Evolutionary conservation across 2,329 filamentous ascomycete genomes (phyloP), one percentile per base, ranked within the genome.

Genomic region (Apiospora marii): DNA sequence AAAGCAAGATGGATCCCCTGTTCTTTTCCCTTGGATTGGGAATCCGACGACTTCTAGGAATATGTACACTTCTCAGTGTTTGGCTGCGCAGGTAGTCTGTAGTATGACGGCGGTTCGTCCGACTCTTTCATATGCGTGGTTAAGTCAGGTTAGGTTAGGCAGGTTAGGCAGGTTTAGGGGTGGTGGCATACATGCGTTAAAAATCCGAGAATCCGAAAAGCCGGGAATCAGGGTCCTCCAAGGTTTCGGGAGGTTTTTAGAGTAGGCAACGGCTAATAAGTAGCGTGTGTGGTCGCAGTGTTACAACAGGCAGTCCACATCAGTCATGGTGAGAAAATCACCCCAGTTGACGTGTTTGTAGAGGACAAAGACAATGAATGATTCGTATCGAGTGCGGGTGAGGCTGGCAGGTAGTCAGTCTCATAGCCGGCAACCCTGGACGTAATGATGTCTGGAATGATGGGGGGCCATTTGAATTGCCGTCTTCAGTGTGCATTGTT

Each of bases 191-290:
- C 24, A 30, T 58, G 51, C 51, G 51, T 58, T 58, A 58, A 64
- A 64, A 64, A 64, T 64, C 58, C 58, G 58, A 64, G 34, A 64
- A 64, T n/a, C 58, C 58, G 58, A 41, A 64, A 37, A 30, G 34
- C 19, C 58, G 58, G 53, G 58, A 64, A 64, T n/a, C 58, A 64
- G 58, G 58, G 58, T 64, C 58, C 58, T 64, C 34, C 58, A 64
- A 41, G 13, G 58, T 64, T 64, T 41, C 58, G 34, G 58, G 30
- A 13, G 22, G 22, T 64, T 64, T 41, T 64, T 41, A 49, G 46
- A 49, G 46, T 49, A 49, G 46, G 46, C 46, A 49, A 49, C 46
- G 46, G 46, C 22, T 49, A 22, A 49, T n/a, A 49, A 22, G 46
- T 49, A n/a, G 46, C 19, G 46, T 10, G 22, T 2, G 51, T 34